Conservation (phyloP, 441 rosid species). For the Iberis amara region DNA sequence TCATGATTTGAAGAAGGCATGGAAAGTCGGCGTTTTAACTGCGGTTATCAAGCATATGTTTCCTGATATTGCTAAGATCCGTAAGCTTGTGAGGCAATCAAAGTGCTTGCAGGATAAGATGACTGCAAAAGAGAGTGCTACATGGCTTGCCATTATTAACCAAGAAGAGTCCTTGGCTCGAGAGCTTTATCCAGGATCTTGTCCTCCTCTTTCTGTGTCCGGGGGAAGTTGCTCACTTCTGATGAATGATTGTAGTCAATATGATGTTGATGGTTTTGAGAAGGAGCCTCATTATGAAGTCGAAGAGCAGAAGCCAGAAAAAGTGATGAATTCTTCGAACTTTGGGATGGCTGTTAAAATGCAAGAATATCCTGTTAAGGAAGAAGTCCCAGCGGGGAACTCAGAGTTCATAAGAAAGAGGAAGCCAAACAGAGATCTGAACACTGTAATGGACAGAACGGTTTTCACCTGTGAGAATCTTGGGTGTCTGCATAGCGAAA, state of each 20-base stretch:
- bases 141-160: slow-evolving; percentile 89
- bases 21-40: slow-evolving; percentile 63
- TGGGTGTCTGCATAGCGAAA: slow-evolving; percentile 66
- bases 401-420: slow-evolving; percentile 51
- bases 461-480: slow-evolving; percentile 62
- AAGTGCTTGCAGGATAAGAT: slow-evolving; percentile 97
- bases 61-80: background rate
- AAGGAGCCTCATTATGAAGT: slow-evolving; percentile 49
- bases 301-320: slow-evolving; percentile 52
- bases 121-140: slow-evolving; percentile 98
- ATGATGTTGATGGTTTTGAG: slow-evolving; percentile 83
- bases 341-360: slow-evolving; percentile 41
- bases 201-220: slow-evolving; percentile 45
- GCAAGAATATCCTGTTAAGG: slow-evolving; percentile 30
- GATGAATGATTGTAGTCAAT: slow-evolving; percentile 62
- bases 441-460: slow-evolving; percentile 48
- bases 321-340: slow-evolving; percentile 31
- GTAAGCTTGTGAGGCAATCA: slow-evolving; percentile 32
- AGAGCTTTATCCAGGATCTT: slow-evolving; percentile 70
- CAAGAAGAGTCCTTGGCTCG: slow-evolving; percentile 82
- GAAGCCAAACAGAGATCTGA: slow-evolving; percentile 45
- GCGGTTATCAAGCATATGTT: background rate
- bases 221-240: slow-evolving; percentile 57
- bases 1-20: slow-evolving; percentile 92
- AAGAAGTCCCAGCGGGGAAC: slow-evolving; percentile 28